Evolutionary conservation across 2,329 filamentous ascomycete genomes (phyloP), one percentile per base, ranked within the genome.

Genomic region (Hypoxylon sp.): DNA sequence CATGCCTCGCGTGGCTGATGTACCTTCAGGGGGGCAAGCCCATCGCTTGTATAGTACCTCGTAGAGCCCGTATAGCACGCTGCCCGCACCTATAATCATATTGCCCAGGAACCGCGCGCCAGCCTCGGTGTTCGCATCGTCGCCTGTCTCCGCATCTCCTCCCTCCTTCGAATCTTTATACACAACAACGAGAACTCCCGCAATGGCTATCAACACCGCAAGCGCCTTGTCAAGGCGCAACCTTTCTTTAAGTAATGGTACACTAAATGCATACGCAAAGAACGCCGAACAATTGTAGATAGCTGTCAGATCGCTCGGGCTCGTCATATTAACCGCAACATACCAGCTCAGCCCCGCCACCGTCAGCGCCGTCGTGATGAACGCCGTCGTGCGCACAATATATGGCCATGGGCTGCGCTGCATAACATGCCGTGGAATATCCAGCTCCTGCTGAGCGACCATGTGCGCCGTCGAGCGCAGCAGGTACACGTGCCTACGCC

Each of bases 231-330:
- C 93, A 38, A 91, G 81, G 21, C 93, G 90, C 11, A 98, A 82
- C 72, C 91, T 93, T 79, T 99, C 96, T 63, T 92, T 90, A 2
- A 99, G 85, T 17, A 99, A 81, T 0, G 94, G 94, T 48, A 99
- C 94, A 49, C 93, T 97, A 78, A 99, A 99, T 11, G 93, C 95
- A 78, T 99, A 99, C 52, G 96, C 96, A 79, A 99, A 99, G 81
- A 99, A 99, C 64, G 96, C 95, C 58, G 93, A 97, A 85, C 96
- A 99, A 82, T 99, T 99, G 86, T 99, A 99, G 74, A 99, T 99
- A 59, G 96, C 96, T 0, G 96, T 99, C 74, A 99, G 82, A 79
- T 99, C 96, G 72, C 92, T 94, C 2, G 96, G 92, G 2, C 93
- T 97, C 0, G 96, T 99, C 84, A 97, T 82, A 80, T 93, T 93